These are phyloP conservation scores for Plantago ovata DNA, from an alignment of 257 asterid species.

Conservation along the genomic window DNA sequence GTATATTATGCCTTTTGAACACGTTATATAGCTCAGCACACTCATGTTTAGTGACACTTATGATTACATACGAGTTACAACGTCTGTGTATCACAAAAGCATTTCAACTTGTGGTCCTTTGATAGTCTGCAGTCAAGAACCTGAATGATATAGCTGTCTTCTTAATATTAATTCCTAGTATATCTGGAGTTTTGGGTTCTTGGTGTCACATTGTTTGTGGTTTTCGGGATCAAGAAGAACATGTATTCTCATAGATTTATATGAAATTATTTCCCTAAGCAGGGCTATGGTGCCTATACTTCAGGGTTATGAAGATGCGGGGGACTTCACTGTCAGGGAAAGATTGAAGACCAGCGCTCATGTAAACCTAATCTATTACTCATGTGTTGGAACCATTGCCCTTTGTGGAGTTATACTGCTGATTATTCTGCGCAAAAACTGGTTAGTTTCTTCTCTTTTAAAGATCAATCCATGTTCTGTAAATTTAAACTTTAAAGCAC, in stretches of 20 bases:
- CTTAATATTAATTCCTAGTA: neutral
- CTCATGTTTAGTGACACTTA: too few species aligned
- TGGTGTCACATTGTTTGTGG: slow-evolving; percentile 5
- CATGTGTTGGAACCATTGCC: slow-evolving; percentile 51
- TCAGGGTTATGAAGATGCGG: slow-evolving; percentile 92
- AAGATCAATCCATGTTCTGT: slow-evolving; percentile 1
- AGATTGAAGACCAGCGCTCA: slow-evolving; percentile 70
- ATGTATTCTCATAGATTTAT: slow-evolving; percentile 33
- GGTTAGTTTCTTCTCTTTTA: slow-evolving; percentile 44
- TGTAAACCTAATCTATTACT: slow-evolving; percentile 60
- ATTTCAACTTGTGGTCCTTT: neutral
- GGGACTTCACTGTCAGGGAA: slow-evolving; percentile 67
- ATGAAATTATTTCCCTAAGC: slow-evolving; percentile 51
- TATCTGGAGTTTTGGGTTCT: neutral
- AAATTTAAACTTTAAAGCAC: neutral
- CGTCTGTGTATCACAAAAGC: too few species aligned
- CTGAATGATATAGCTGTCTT: neutral
- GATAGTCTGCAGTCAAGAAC: neutral
- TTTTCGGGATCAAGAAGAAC: slow-evolving; percentile 9
- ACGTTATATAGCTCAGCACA: too few species aligned
- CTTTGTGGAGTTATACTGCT: slow-evolving; percentile 55
- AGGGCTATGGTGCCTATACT: slow-evolving; percentile 84
- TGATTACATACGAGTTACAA: too few species aligned
- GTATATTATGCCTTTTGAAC: too few species aligned
- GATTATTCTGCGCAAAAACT: slow-evolving; percentile 42